Evolutionary conservation across 352 stramenopile species (phyloP), one percentile per base, ranked within the genome.

Genomic region (Pythium biforme): DNA sequence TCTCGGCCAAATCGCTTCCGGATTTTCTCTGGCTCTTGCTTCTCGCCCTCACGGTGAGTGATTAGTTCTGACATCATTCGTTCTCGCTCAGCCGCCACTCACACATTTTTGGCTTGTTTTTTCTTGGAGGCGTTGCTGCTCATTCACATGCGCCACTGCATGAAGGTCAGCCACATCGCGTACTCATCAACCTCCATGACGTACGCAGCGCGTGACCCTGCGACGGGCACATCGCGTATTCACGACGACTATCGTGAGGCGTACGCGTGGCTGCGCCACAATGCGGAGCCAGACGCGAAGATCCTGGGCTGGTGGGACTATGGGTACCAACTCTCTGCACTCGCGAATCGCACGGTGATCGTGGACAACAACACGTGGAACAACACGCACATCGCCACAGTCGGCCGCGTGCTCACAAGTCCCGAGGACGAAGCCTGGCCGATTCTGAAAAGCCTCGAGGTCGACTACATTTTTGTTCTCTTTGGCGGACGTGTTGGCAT

Each of bases 311-410:
- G 86, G 86, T 95, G 86, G 86, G 84, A 95, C 64, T 95, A 95
- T 47, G 86, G 86, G 14, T 95, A 95, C 63, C 86, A 95, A 55
- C 76, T 95, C 31, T 88, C 86, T 12, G 83, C 78, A 8, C 64
- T 94, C 14, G 83, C 86, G 11, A 95, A 95, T 59, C 86, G 86
- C 45, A 95, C 84, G 0, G 81, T 94, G 25, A 68, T 94, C 43
- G 95, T 98, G 3, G 95, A 98, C 76, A 98, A 98, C 76, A 98
- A 98, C 64, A 98, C 95, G 52, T 98, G 95, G 95, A 98, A 98
- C 73, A 97, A 98, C 70, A 98, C 92, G 34, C 95, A 98, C 72
- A 98, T 98, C 68, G 95, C 95, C 34, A 98, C 93, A 0, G 88
- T 98, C 14, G 95, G 94, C 1, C 84, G 93, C 11, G 88, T 89